Conservation (phyloP, 2,329 filamentous ascomycete species). For the Penicillium hordei region DNA sequence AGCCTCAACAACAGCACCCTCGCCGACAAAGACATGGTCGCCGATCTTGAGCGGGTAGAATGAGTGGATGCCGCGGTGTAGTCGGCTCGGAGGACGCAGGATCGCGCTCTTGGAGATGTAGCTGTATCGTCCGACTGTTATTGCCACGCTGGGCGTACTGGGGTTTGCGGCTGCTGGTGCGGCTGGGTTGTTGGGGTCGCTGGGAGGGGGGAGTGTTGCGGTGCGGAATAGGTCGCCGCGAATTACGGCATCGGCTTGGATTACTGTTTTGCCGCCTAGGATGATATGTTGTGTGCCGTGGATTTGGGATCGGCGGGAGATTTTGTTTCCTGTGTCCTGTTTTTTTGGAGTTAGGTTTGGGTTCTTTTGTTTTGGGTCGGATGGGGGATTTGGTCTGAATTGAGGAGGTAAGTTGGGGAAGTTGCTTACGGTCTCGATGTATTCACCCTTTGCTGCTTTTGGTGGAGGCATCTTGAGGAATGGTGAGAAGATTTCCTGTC, state of each 20-base stretch:
- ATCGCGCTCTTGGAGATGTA: constrained; percentile 78
- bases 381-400: neutral
- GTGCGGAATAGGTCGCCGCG: constrained; percentile 77
- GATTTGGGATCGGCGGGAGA: constrained; percentile 85
- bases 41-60: constrained; percentile 88
- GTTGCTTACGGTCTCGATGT: constrained; percentile 82
- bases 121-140: constrained; percentile 88
- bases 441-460: constrained; percentile 80
- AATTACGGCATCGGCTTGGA: constrained; percentile 92
- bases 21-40: constrained; percentile 89
- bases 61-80: constrained; percentile 66
- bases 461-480: constrained; percentile 61
- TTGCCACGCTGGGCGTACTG: constrained; percentile 50
- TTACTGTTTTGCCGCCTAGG: constrained; percentile 91
- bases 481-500: neutral
- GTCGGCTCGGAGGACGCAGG: constrained; percentile 76
- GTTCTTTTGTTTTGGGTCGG: constrained; percentile 1
- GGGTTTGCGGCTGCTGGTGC: constrained; percentile 32
- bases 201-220: constrained; percentile 27
- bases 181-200: constrained; percentile 38
- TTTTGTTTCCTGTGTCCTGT: constrained; percentile 97
- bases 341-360: constrained; percentile 2
- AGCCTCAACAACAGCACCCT: constrained; percentile 73
- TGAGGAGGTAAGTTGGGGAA: neutral
- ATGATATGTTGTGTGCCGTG: constrained; percentile 98